A percentile compares a stretch with the other conserved stretches of the same genome.
phyloP scores from a whole-genome alignment of 495 filamentous ascomycete genomes.

The Darksidea phi region DNA sequence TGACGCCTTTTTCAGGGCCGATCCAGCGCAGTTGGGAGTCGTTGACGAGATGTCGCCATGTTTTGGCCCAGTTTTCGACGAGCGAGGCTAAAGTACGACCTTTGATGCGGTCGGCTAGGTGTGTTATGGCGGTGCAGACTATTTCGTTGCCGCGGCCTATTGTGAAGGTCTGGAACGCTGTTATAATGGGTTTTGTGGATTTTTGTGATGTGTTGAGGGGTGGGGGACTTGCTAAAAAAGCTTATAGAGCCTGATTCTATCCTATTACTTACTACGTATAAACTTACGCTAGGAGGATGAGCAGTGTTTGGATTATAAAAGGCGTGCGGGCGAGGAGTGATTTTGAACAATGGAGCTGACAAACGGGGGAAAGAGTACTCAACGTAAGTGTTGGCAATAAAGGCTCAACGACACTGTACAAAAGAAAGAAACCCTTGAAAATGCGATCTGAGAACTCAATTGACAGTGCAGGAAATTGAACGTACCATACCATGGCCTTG shows the following conservation, averaged over 20 bases:
- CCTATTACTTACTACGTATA: too few species aligned
- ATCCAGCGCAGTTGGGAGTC: constrained; percentile 94
- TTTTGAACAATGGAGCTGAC: background rate
- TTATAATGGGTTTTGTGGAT: too few species aligned
- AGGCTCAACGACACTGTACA: too few species aligned
- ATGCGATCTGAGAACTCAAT: too few species aligned
- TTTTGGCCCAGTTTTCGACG: constrained; percentile 78
- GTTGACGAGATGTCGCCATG: constrained; percentile 86
- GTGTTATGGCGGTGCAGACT: constrained; percentile 79
- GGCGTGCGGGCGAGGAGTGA: background rate
- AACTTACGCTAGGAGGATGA: too few species aligned
- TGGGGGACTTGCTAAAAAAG: too few species aligned
- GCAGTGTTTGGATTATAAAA: constrained; percentile 5
- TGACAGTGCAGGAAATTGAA: background rate
- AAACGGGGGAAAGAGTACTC: background rate
- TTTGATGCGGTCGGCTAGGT: constrained; percentile 69
- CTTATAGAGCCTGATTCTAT: too few species aligned
- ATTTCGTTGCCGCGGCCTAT: constrained; percentile 95
- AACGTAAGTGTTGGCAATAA: too few species aligned
- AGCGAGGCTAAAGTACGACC: constrained; percentile 72
- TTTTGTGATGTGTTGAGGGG: too few species aligned
- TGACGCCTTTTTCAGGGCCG: constrained; percentile 92
- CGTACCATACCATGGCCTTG: constrained; percentile 85
- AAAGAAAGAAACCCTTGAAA: too few species aligned
- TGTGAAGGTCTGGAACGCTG: constrained; percentile 72